Evolutionary conservation across 1,284 basidiomycete genomes (phyloP).

Genomic region (Trichosporon coremiiforme): DNA sequence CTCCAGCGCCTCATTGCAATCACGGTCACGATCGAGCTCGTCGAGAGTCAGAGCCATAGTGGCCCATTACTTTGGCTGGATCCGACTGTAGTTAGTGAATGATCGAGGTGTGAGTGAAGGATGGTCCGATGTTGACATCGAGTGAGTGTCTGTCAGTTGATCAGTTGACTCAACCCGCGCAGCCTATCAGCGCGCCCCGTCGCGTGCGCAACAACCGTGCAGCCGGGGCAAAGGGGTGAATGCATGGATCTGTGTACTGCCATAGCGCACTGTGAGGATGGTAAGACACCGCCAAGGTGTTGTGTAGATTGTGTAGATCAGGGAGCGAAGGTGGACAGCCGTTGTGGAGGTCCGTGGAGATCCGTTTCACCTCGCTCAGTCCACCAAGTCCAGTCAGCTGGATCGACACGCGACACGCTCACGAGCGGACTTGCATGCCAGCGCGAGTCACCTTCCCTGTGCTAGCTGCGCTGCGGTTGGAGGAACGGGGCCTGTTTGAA

Average conservation of each 20-base stretch:
- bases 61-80: not conserved
- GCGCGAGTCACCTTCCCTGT: not conserved
- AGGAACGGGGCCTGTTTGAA: not conserved
- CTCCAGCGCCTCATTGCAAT: no score
- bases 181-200: not conserved
- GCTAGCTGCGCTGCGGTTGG: no score
- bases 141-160: not conserved
- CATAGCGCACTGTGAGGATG: not conserved
- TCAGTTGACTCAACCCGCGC: not conserved
- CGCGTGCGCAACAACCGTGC: no score
- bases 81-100: no score
- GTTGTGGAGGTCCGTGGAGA: not conserved
- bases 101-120: not conserved
- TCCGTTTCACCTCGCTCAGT: no score
- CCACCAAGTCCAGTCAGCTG: no score
- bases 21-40: not conserved
- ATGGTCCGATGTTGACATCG: not conserved
- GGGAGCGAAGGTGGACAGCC: not conserved
- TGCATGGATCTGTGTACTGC: not conserved
- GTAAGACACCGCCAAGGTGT: not conserved
- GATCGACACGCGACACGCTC: not conserved
- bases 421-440: not conserved
- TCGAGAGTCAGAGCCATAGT: not conserved
- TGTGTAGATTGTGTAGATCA: not conserved
- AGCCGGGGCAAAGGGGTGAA: not conserved